Evolutionary conservation across 768 basidiomycete species (phyloP), one percentile per base, ranked within the genome.

Genomic region (Arthromyces matolae): DNA sequence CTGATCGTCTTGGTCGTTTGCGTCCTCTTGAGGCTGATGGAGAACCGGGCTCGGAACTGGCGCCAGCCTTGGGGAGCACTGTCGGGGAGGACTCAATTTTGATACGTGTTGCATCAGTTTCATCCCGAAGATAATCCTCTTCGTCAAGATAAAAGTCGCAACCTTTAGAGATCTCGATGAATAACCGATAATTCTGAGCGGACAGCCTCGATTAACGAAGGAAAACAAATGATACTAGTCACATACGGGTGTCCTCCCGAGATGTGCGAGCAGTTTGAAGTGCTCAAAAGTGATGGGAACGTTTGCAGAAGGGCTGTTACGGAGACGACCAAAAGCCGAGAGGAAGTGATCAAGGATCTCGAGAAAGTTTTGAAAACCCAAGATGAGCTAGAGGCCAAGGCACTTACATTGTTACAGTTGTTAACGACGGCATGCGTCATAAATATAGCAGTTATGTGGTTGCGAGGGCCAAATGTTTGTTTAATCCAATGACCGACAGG

Each of bases 231-330:
- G 37, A 33, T 36, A 50, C 22, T 20, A 3, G 33, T n/a, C 43
- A 64, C 84, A 57, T 58, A 84, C 84, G 8, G 83, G 79, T 23
- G 72, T 65, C 50, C 73, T 73, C 16, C 85, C 86, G 14, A 90
- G 65, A 35, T 74, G 77, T 3, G 86, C 86, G 38, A 90, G 72
- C n/a, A 84, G 59, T 60, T 81, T 77, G 67, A 90, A 90, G 57
- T 88, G 86, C 57, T 86, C 81, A 42, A 90, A 66, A 5, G 87
- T 89, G 25, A 89, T 60, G 18, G 87, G 88, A 22, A 89, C 84
- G 35, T 71, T 78, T 6, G 43, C 42, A 19, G 20, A 19, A 8
- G 56, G 56, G 39, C 52, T 58, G n/a, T 62, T 52, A 5, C 60
- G 59, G 33, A 40, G 55, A 50, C 33, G 58, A 48, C 63, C 64